These are phyloP conservation scores for Postia placenta DNA, from an alignment of 768 basidiomycete genomes.

Conservation along the genomic window DNA sequence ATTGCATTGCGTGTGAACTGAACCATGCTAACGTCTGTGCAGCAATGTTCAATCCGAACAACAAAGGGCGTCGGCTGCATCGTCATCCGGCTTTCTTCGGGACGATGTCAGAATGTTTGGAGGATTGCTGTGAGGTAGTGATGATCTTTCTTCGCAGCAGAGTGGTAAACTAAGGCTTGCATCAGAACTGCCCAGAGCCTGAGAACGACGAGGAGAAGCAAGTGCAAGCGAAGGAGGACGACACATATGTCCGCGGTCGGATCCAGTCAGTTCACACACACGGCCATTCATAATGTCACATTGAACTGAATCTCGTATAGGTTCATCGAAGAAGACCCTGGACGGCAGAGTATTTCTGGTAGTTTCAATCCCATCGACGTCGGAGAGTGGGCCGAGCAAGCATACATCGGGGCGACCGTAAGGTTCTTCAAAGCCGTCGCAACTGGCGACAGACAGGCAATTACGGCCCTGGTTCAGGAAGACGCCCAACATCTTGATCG, in stretches of 20 bases:
- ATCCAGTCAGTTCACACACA: constrained; percentile 32
- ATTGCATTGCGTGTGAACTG: too few species aligned
- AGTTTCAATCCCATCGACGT: constrained; percentile 64
- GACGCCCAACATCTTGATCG: constrained; percentile 42
- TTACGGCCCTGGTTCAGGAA: constrained; percentile 32
- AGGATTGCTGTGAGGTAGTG: constrained; percentile 56
- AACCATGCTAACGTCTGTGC: constrained; percentile 3
- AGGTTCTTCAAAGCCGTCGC: constrained; percentile 54
- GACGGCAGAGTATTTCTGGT: constrained; percentile 54
- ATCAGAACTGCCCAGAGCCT: constrained; percentile 48
- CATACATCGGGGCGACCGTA: constrained; percentile 49
- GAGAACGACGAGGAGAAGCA: constrained; percentile 49
- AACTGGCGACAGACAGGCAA: constrained; percentile 33
- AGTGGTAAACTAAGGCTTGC: too few species aligned
- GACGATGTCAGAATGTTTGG: constrained; percentile 47
- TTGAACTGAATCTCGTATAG: constrained; percentile 20
- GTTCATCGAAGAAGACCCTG: constrained; percentile 56
- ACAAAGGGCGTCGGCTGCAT: constrained; percentile 52
- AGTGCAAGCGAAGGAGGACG: constrained; percentile 47
- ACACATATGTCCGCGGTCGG: constrained; percentile 46
- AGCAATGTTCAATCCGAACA: constrained; percentile 61
- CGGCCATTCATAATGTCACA: not conserved
- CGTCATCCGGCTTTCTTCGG: constrained; percentile 63
- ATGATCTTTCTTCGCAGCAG: too few species aligned
- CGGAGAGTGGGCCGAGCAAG: constrained; percentile 59